These are phyloP conservation scores for Pseudotsuga menziesii DNA, from an alignment of 75 land plant species.

Conservation along the genomic window DNA sequence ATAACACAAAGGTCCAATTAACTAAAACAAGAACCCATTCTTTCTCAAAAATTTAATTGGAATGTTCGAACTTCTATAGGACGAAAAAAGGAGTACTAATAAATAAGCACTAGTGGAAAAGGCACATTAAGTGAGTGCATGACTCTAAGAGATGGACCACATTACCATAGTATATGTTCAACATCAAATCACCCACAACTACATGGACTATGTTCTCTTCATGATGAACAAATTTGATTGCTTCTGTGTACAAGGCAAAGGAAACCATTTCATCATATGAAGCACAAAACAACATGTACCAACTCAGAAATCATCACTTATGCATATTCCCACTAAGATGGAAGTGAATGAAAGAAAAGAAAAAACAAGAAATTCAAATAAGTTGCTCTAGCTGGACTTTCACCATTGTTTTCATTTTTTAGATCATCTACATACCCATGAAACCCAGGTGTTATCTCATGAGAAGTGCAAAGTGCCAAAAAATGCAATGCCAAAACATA, in stretches of 20 bases:
- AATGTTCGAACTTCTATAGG: neutral
- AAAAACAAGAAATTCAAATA: neutral
- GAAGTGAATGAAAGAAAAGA: neutral
- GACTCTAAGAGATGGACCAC: neutral
- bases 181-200: constrained; percentile 87
- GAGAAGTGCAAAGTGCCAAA: too few relatives aligned
- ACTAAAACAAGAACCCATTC: neutral
- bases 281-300: neutral
- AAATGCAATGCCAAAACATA: too few relatives aligned
- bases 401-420: too few relatives aligned
- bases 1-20: neutral
- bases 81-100: neutral
- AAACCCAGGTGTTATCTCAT: too few relatives aligned
- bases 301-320: constrained; percentile 2
- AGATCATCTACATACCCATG: neutral
- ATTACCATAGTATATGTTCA: constrained; percentile 93
- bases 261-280: constrained; percentile 80
- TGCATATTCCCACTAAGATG: neutral
- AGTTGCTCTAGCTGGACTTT: neutral
- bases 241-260: constrained; percentile 90
- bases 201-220: constrained; percentile 94
- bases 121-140: neutral
- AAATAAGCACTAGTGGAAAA: neutral
- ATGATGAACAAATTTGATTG: constrained; percentile 89
- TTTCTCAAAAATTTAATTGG: neutral